A percentile compares a stretch with the other conserved stretches of the same genome.
These are phyloP conservation scores for Chaetomium sp. DNA, from an alignment of 2,329 filamentous ascomycete species.

Conservation along the genomic window DNA sequence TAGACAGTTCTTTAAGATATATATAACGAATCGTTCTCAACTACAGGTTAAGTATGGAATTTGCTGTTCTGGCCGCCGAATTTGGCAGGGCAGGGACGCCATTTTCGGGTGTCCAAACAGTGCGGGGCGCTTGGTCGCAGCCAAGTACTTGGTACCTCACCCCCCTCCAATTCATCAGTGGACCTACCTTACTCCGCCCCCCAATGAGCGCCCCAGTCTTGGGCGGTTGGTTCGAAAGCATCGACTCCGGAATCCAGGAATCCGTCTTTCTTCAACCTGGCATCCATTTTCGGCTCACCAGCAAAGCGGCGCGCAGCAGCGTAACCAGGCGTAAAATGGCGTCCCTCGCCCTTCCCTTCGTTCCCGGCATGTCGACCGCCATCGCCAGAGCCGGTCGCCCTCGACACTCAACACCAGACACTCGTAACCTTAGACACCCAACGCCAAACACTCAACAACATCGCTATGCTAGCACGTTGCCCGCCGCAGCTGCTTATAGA, in stretches of 20 bases:
- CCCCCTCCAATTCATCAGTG: not conserved
- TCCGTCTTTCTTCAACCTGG: constrained; percentile 12
- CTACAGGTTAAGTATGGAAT: too few relatives aligned
- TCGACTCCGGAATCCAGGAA: constrained; percentile 11
- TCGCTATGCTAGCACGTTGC: constrained; percentile 8
- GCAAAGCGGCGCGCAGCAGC: constrained; percentile 10
- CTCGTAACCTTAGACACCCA: constrained; percentile 2
- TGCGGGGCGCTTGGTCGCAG: not conserved
- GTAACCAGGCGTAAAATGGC: constrained; percentile 7
- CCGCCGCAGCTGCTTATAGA: not conserved
- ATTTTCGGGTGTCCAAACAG: not conserved
- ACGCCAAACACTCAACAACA: constrained; percentile 7
- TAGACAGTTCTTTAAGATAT: too few relatives aligned
- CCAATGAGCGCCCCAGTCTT: not conserved
- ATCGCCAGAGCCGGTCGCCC: constrained; percentile 4
- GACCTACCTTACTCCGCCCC: not conserved
- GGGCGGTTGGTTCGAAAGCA: constrained; percentile 2
- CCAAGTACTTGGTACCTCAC: not conserved
- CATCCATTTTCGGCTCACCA: constrained; percentile 13
- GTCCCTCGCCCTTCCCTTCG: constrained; percentile 3
- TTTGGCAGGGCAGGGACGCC: not conserved
- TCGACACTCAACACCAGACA: constrained; percentile 8
- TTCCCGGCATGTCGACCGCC: constrained; percentile 4
- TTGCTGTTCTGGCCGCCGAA: not conserved
- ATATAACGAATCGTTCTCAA: too few relatives aligned